Percentiles rank a stretch among this genome's conserved stretches.
Evolutionary conservation across 768 basidiomycete genomes (phyloP).

Genomic region (Mycena capillaripes): DNA sequence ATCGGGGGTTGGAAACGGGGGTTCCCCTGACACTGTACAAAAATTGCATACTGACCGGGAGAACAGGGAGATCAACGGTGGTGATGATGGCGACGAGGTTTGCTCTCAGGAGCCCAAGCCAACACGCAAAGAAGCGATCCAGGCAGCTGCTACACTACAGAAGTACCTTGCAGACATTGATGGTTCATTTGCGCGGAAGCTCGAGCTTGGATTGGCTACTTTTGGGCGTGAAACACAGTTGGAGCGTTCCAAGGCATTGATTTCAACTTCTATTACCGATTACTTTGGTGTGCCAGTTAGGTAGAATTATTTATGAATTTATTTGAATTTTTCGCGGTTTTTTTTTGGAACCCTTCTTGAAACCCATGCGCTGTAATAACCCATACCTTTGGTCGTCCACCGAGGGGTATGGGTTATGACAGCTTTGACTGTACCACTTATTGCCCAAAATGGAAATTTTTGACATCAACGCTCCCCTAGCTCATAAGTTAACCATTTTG

Average conservation of each 20-base stretch:
- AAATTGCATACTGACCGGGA: slow-evolving; percentile 32
- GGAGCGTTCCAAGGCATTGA: not conserved
- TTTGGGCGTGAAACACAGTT: not conserved
- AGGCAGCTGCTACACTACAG: not conserved
- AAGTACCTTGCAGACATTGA: slow-evolving; percentile 5
- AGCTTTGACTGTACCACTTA: slow-evolving; percentile 4
- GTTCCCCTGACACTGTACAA: no score
- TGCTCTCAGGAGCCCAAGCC: not conserved
- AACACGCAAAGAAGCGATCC: not conserved
- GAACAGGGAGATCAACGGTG: not conserved
- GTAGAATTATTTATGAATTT: not conserved
- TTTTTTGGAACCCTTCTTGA: not conserved
- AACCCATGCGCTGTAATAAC: slow-evolving; percentile 1
- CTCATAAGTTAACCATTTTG: no score
- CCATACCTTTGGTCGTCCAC: slow-evolving; percentile 20
- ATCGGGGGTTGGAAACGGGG: no score
- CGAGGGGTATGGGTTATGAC: slow-evolving; percentile 7
- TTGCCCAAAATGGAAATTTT: no score
- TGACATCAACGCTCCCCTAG: no score
- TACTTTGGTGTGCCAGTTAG: not conserved
- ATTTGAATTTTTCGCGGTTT: not conserved
- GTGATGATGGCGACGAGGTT: not conserved
- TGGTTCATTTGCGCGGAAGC: not conserved
- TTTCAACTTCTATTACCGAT: not conserved
- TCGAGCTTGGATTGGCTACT: not conserved